These are phyloP conservation scores for Cyclotella cryptica DNA, from an alignment of 108 stramenopile genomes.

Conservation along the genomic window DNA sequence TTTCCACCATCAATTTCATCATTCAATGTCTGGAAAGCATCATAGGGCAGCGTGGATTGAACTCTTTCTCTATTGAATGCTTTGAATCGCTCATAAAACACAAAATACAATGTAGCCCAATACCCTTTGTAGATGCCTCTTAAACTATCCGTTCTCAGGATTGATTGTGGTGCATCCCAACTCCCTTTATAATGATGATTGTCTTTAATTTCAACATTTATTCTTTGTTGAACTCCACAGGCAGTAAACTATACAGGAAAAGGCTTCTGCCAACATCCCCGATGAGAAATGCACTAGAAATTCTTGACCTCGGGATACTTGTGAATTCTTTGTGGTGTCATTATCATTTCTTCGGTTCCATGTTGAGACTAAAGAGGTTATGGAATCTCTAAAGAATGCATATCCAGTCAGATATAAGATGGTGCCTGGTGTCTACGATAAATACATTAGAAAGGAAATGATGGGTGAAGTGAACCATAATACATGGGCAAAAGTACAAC, in stretches of 20 bases:
- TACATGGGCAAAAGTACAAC: too few species aligned
- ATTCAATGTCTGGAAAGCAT: not conserved
- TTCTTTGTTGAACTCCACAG: slow-evolving; percentile 89
- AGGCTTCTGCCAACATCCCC: slow-evolving; percentile 88
- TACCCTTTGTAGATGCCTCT: slow-evolving; percentile 94
- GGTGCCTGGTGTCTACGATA: slow-evolving; percentile 83
- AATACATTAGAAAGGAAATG: too few species aligned
- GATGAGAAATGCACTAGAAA: slow-evolving; percentile 74
- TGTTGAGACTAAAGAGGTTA: slow-evolving; percentile 27
- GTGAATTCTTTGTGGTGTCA: slow-evolving; percentile 5
- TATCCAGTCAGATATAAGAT: slow-evolving; percentile 94
- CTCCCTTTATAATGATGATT: slow-evolving; percentile 72
- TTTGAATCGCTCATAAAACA: slow-evolving; percentile 94
- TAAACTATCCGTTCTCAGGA: slow-evolving; percentile 81
- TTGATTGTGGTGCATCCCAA: slow-evolving; percentile 80
- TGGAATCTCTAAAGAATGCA: slow-evolving; percentile 77
- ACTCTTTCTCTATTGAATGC: slow-evolving; percentile 32
- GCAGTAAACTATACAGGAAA: slow-evolving; percentile 96
- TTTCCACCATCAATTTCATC: slow-evolving; percentile 34
- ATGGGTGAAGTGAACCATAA: too few species aligned
- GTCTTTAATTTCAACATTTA: not conserved
- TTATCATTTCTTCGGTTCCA: slow-evolving; percentile 8
- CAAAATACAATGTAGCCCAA: slow-evolving; percentile 95
- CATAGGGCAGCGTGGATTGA: slow-evolving; percentile 5
- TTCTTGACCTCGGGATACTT: slow-evolving; percentile 29